Conservation (phyloP, 2,329 filamentous ascomycete species). For the Sporothrix euskadiensis region DNA sequence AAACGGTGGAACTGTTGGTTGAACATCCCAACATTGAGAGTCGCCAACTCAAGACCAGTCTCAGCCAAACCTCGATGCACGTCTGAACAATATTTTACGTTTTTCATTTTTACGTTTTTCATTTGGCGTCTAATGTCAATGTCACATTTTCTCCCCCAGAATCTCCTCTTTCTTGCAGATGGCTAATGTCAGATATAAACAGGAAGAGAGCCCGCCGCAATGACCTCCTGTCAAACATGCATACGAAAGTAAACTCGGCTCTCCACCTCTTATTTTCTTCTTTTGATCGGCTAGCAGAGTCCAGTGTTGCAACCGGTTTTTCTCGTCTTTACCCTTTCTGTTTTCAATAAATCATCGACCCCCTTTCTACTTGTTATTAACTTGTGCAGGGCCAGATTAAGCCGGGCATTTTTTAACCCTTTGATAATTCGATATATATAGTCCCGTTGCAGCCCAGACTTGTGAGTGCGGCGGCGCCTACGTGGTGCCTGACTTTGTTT, state of each 20-base stretch:
- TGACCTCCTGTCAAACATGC: slow-evolving; percentile 17
- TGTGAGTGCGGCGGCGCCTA: background rate
- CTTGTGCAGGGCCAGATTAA: slow-evolving; percentile 12
- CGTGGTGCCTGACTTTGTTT: too few species aligned
- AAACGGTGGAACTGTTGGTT: background rate
- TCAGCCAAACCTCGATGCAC: background rate
- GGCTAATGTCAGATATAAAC: slow-evolving; percentile 15
- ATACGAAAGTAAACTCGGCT: background rate
- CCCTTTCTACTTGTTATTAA: background rate
- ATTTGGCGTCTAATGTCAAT: background rate
- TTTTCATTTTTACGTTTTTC: background rate
- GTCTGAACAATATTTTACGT: background rate
- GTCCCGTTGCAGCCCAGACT: background rate
- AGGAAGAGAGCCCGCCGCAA: slow-evolving; percentile 7
- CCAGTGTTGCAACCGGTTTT: background rate
- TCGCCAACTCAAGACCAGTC: background rate
- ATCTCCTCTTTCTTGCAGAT: slow-evolving; percentile 16
- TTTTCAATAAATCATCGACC: background rate
- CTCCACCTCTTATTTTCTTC: background rate
- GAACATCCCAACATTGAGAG: background rate
- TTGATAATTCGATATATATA: background rate
- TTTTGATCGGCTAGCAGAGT: background rate
- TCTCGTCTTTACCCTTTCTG: background rate
- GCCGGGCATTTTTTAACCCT: background rate
- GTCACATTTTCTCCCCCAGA: background rate